Evolutionary conservation across 495 filamentous ascomycete genomes (phyloP), one percentile per base, ranked within the genome.

Genomic region (Annulohypoxylon bovei): DNA sequence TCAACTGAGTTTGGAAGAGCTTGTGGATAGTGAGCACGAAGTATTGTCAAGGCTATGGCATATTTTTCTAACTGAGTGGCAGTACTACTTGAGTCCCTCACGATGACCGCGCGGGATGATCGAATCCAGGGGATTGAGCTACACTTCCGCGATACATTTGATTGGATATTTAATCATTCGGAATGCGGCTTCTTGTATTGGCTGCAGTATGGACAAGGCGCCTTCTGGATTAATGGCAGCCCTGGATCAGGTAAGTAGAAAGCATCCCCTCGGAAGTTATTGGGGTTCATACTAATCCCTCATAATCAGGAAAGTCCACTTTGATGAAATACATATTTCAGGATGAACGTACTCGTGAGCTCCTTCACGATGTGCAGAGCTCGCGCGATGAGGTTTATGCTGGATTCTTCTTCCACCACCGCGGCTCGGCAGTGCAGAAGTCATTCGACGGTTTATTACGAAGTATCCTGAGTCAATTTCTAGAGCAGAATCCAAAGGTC

Each of bases 251-350:
- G 52, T 39, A 16, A 16, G 37, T 6, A 40, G 6, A 6, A 40
- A 16, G 12, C 37, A 40, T 40, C 12, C 37, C 6, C 9, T 4
- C n/a, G 16, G 12, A 40, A 12, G 16, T n/a, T 16, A 16, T n/a
- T n/a, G n/a, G n/a, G 6, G 37, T 40, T 16, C n/a, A 16, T 3
- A 40, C 14, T 40, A 4, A 40, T n/a, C 37, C 3, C 37, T 16
- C 12, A 40, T 40, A 40, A 40, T 9, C n/a, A 40, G 68, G 68
- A 30, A 71, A 71, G 23, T 67, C 56, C 1, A 67, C 68, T 1
- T 40, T 71, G 4, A 71, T 71, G 68, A 71, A 62, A 28, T 71
- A 55, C 14, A 67, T 71, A 18, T 58, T 62, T 27, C 6, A 50
- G n/a, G 37, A 56, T 27, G n/a, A 14, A 1, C 32, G 40, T 7